These are phyloP conservation scores for Theobroma cacao DNA, from an alignment of 345 rosid genomes.

Conservation along the genomic window DNA sequence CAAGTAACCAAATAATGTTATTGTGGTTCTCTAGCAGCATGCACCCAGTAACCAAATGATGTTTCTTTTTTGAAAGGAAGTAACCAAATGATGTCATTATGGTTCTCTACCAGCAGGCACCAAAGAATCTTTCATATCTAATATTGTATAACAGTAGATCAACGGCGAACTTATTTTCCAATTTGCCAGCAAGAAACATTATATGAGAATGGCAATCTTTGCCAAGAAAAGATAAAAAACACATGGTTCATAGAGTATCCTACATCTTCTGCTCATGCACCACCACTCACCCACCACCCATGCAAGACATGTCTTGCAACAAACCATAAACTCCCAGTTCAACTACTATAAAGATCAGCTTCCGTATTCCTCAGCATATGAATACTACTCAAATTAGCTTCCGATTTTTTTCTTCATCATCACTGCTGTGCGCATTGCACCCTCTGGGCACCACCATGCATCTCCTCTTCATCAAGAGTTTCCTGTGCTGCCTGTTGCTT, in stretches of 20 bases:
- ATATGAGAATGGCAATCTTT: not conserved
- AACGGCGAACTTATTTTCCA: no score
- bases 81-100: no score
- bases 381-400: not conserved
- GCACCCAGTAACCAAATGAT: no score
- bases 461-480: slow-evolving; percentile 59
- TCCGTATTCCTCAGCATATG: not conserved
- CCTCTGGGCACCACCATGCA: slow-evolving; percentile 51
- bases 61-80: no score
- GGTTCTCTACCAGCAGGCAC: no score
- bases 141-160: no score
- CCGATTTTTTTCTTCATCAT: slow-evolving; percentile 10
- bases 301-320: not conserved
- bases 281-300: not conserved
- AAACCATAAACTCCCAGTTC: not conserved
- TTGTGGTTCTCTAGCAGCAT: no score
- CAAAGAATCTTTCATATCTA: no score
- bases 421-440: slow-evolving; percentile 85
- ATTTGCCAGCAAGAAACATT: no score
- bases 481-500: slow-evolving; percentile 58
- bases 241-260: not conserved
- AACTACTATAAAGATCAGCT: not conserved
- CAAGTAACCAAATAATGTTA: no score
- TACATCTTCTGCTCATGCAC: not conserved
- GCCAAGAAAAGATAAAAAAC: not conserved